Conservation (phyloP, 2,329 filamentous ascomycete genomes). For the Phyllosticta citriasiana region DNA sequence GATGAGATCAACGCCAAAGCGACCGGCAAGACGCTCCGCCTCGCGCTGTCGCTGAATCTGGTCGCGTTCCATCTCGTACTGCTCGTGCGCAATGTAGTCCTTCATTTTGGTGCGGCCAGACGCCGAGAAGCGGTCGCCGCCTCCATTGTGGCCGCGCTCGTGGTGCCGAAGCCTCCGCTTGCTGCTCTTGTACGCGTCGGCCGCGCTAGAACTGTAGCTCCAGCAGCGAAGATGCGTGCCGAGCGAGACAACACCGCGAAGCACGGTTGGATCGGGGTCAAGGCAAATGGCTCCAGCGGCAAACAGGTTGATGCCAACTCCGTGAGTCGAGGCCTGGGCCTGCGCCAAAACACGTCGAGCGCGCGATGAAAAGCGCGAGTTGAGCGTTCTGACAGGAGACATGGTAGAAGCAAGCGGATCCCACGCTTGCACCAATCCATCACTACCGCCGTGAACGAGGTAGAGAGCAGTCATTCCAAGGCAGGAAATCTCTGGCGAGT, state of each 20-base stretch:
- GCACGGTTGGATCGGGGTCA: conserved; percentile 74
- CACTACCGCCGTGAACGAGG: conserved; percentile 84
- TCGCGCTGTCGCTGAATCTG: conserved; percentile 58
- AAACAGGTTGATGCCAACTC: conserved; percentile 64
- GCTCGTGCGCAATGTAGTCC: conserved; percentile 79
- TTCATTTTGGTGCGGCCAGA: conserved; percentile 60
- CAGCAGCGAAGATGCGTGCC: conserved; percentile 85
- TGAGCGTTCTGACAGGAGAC: conserved; percentile 74
- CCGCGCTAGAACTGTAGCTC: conserved; percentile 77
- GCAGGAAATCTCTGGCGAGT: conserved; percentile 78
- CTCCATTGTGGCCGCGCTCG: conserved; percentile 51
- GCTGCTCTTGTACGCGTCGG: conserved; percentile 61
- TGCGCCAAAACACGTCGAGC: conserved; percentile 66
- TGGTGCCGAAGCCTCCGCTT: conserved; percentile 71
- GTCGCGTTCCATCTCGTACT: conserved; percentile 67
- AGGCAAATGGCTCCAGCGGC: conserved; percentile 76
- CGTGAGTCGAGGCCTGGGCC: conserved; percentile 56
- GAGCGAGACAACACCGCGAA: conserved; percentile 79
- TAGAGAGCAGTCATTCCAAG: conserved; percentile 78
- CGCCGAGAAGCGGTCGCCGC: conserved; percentile 49
- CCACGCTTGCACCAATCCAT: conserved; percentile 93
- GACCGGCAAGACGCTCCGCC: conserved; percentile 57
- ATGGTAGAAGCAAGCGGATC: conserved; percentile 77
- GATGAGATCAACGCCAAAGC: conserved; percentile 75
- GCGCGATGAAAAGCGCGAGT: conserved; percentile 72